Evolutionary conservation across 495 filamentous ascomycete genomes (phyloP).

Genomic region (Mytilinidion resinicola): DNA sequence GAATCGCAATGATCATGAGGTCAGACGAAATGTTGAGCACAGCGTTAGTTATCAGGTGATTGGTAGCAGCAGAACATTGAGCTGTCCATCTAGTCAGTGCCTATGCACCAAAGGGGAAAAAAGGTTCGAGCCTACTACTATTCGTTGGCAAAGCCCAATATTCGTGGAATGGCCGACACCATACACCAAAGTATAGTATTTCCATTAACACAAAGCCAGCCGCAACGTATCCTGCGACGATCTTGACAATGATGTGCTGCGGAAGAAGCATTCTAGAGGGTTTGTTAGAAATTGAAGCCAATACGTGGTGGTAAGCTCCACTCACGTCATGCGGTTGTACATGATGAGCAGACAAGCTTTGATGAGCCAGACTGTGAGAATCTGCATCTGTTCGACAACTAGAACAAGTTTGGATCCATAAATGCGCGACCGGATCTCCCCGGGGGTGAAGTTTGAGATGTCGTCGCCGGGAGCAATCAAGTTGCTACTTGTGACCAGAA

Average conservation of each 20-base stretch:
- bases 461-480: conserved; percentile 48
- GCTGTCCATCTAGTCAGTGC: conserved; percentile 1
- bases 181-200: conserved; percentile 55
- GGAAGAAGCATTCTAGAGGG: conserved; percentile 29
- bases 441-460: conserved; percentile 52
- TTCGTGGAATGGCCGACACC: conserved; percentile 54
- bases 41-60: conserved; percentile 59
- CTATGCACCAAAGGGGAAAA: conserved; percentile 29
- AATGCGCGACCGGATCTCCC: conserved; percentile 43
- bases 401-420: conserved; percentile 53
- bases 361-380: conserved; percentile 44
- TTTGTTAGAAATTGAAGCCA: not conserved
- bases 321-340: conserved; percentile 49
- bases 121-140: not conserved
- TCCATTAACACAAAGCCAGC: conserved; percentile 54
- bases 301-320: not conserved
- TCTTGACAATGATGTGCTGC: conserved; percentile 47
- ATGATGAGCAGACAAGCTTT: conserved; percentile 51
- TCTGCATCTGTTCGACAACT: conserved; percentile 44
- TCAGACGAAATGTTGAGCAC: conserved; percentile 63
- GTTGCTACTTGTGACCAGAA: conserved; percentile 51
- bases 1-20: conserved; percentile 53
- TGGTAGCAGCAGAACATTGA: conserved; percentile 38
- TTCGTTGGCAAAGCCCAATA: conserved; percentile 48
- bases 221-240: conserved; percentile 47